A percentile compares a stretch with the other conserved stretches of the same genome.
Conservation (phyloP, 345 rosid species). For the Brassica cretica region DNA sequence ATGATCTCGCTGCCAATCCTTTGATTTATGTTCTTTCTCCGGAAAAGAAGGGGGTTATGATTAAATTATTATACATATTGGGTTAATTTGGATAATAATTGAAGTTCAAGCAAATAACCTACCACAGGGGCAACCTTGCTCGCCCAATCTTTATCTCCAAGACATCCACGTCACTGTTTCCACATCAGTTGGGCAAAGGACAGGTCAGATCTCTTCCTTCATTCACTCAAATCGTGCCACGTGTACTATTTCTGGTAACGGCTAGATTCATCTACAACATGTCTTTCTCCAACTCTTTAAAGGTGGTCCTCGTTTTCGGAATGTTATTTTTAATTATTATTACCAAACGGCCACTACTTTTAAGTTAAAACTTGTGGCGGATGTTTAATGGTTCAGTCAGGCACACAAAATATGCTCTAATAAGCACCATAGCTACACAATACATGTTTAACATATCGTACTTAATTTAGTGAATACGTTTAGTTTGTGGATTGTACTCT, state of each 20-base stretch:
- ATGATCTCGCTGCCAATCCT: conserved; percentile 19
- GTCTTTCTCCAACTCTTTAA: conserved; percentile 19
- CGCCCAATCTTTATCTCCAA: conserved; percentile 27
- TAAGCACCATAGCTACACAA: not conserved
- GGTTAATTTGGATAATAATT: not conserved
- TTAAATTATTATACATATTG: not conserved
- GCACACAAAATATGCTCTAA: not conserved
- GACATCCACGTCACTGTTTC: conserved; percentile 36
- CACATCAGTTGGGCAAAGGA: conserved; percentile 39
- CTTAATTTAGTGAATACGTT: not conserved
- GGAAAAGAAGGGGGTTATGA: not conserved
- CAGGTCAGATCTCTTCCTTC: conserved; percentile 30
- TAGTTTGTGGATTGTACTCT: not conserved
- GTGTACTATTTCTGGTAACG: conserved; percentile 33
- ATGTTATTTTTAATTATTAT: not conserved
- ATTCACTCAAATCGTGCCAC: conserved; percentile 19
- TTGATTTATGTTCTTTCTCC: not conserved
- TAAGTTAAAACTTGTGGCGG: not conserved
- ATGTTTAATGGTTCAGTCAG: not conserved
- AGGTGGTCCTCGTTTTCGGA: conserved; percentile 15
- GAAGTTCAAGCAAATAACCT: conserved; percentile 2
- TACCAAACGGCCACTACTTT: conserved; percentile 20
- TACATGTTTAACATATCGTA: not conserved
- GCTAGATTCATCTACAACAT: conserved; percentile 37
- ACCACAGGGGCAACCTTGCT: conserved; percentile 1